Conservation (phyloP, 768 basidiomycete genomes). For the Tulasnella sp. region DNA sequence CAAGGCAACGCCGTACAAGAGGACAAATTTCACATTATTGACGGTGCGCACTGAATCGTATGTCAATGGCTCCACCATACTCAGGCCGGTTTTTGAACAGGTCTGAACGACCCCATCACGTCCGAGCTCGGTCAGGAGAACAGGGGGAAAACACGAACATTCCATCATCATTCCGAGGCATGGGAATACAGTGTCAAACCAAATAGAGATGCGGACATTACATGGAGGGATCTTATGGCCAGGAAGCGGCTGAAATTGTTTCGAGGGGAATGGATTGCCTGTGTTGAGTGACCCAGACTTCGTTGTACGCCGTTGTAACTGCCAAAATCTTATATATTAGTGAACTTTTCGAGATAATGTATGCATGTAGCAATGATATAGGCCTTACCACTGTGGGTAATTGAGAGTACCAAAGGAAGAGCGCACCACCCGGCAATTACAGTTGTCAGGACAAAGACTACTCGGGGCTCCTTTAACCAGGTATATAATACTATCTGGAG, state of each 20-base stretch:
- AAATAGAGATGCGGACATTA: background rate
- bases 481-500: background rate
- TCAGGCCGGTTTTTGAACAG: background rate
- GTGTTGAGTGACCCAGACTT: slow-evolving; percentile 8
- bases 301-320: background rate
- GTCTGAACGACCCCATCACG: background rate
- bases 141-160: background rate
- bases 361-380: background rate
- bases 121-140: background rate
- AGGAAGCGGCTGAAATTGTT: background rate
- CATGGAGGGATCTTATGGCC: background rate
- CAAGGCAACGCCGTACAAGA: background rate
- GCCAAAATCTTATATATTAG: background rate
- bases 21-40: background rate
- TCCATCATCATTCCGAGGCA: background rate
- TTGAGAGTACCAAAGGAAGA: background rate
- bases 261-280: background rate
- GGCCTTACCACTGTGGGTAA: background rate
- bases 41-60: background rate
- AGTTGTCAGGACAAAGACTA: background rate
- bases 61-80: background rate
- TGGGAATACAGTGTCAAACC: background rate
- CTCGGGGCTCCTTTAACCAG: background rate
- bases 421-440: background rate
- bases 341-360: background rate